Evolutionary conservation across 495 filamentous ascomycete genomes (phyloP).

Genomic region (Aspergillus biplanus): DNA sequence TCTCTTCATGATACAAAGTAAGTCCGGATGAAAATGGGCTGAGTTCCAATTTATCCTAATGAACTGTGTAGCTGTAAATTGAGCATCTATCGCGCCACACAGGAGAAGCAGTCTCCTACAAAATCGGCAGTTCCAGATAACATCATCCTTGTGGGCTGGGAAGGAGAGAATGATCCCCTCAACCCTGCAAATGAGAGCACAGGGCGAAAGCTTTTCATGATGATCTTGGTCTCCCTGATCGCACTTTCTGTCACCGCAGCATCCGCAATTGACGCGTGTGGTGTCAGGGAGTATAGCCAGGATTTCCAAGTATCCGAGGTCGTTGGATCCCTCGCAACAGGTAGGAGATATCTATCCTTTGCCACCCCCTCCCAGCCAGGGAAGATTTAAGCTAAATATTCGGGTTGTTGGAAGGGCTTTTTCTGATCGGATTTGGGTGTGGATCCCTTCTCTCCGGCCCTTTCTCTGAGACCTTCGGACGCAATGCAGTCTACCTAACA

Average conservation of each 20-base stretch:
- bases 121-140: background rate
- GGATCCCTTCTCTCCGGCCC: slow-evolving; percentile 57
- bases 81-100: background rate
- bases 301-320: slow-evolving; percentile 51
- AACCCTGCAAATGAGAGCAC: slow-evolving; percentile 59
- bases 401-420: slow-evolving; percentile 43
- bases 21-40: background rate
- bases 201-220: slow-evolving; percentile 39
- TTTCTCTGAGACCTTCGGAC: slow-evolving; percentile 61
- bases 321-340: slow-evolving; percentile 29
- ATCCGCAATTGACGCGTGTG: slow-evolving; percentile 52
- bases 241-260: slow-evolving; percentile 53
- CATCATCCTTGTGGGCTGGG: slow-evolving; percentile 37
- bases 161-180: slow-evolving; percentile 51
- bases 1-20: background rate
- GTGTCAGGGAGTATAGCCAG: slow-evolving; percentile 40
- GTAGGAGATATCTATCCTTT: background rate
- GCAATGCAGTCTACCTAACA: slow-evolving; percentile 61
- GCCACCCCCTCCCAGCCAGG: too few relatives aligned
- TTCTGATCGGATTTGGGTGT: slow-evolving; percentile 64
- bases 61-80: background rate
- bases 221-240: slow-evolving; percentile 54
- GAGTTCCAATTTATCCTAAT: too few relatives aligned
- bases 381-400: too few relatives aligned
- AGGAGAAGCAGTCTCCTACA: background rate